Evolutionary conservation across 2,329 filamentous ascomycete genomes (phyloP).

Genomic region (Dactylellina drechsleri): DNA sequence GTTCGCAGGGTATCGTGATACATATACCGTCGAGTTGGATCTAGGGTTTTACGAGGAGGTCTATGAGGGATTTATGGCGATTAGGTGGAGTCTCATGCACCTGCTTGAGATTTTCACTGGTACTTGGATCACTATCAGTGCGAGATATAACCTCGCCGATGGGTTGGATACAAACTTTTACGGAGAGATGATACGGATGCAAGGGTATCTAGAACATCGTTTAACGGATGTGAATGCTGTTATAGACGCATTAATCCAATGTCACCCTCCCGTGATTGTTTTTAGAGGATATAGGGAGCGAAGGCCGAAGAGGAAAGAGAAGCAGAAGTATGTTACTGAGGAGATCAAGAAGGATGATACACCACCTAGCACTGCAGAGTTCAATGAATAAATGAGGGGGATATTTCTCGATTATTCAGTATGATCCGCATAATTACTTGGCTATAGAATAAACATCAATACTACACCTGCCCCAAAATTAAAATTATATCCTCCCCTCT

Average conservation of each 20-base stretch:
- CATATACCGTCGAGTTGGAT: conserved; percentile 5
- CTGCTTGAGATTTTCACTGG: conserved; percentile 5
- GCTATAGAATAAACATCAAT: background rate
- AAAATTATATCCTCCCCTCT: background rate
- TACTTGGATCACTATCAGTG: conserved; percentile 11
- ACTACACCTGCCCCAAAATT: background rate
- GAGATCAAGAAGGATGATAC: conserved; percentile 1
- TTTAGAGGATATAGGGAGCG: conserved; percentile 11
- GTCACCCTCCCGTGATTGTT: background rate
- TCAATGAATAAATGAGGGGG: too few species aligned
- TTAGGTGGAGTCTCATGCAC: background rate
- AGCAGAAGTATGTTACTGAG: background rate
- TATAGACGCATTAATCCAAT: background rate
- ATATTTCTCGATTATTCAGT: too few species aligned
- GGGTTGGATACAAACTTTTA: conserved; percentile 21
- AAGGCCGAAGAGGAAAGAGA: conserved; percentile 12
- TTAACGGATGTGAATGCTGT: conserved; percentile 10
- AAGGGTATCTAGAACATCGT: conserved; percentile 22
- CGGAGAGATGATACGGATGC: conserved; percentile 15
- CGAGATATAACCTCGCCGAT: conserved; percentile 3
- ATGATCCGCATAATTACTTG: too few species aligned
- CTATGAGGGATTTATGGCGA: background rate
- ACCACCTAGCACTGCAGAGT: background rate
- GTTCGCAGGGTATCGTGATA: conserved; percentile 9
- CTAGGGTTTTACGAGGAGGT: conserved; percentile 26